These are phyloP conservation scores for Phytophthora capsici DNA, from an alignment of 352 stramenopile species.

Conservation along the genomic window DNA sequence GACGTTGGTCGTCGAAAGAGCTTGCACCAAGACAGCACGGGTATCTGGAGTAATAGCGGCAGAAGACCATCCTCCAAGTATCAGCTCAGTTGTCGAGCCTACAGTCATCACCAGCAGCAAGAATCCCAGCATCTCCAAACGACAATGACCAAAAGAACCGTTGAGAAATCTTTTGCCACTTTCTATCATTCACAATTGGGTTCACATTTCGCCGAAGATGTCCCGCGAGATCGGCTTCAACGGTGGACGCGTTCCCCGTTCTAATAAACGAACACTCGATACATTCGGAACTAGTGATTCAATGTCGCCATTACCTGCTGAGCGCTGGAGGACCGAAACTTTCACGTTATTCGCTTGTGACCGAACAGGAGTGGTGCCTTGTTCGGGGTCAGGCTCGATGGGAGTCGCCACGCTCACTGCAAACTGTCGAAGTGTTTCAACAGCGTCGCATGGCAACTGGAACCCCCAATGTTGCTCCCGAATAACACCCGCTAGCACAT, in stretches of 20 bases:
- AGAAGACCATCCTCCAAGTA: conserved; percentile 23
- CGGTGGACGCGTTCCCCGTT: conserved; percentile 3
- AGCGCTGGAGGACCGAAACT: conserved; percentile 47
- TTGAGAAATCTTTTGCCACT: conserved; percentile 12
- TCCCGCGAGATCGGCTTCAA: conserved; percentile 52
- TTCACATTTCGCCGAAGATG: conserved; percentile 45
- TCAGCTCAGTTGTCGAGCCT: not conserved
- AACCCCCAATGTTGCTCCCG: conserved; percentile 48
- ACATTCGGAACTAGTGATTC: conserved; percentile 49
- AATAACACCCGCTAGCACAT: conserved; percentile 50
- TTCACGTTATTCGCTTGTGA: conserved; percentile 17
- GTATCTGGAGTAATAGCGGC: conserved; percentile 8
- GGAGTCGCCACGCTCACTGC: conserved; percentile 22
- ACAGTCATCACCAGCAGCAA: conserved; percentile 7
- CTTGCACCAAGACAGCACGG: conserved; percentile 22
- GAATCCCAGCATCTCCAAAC: not conserved
- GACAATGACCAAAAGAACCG: not conserved
- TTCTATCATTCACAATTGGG: conserved; percentile 21
- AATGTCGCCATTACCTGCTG: conserved; percentile 42
- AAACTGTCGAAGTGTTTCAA: conserved; percentile 38
- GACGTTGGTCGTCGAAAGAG: conserved; percentile 14
- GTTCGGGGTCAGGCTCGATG: conserved; percentile 45
- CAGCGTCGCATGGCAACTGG: conserved; percentile 38
- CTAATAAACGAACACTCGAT: conserved; percentile 18
- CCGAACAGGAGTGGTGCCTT: conserved; percentile 11